These are phyloP conservation scores for Acer campestre DNA, from an alignment of 345 rosid species.

Conservation along the genomic window DNA sequence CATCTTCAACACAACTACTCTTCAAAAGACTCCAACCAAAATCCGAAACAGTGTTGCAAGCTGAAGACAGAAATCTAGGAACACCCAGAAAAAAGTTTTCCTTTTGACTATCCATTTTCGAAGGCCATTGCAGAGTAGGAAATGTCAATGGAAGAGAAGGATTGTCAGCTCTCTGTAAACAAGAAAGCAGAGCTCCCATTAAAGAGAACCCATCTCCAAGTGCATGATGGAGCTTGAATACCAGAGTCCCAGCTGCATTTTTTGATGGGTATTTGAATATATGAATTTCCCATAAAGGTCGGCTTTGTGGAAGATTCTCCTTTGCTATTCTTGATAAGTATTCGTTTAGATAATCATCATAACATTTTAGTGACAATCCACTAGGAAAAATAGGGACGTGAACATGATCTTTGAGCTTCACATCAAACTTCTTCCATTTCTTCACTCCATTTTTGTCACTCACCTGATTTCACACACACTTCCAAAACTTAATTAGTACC, in stretches of 20 bases:
- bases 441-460: conserved; percentile 27
- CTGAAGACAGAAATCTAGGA: conserved; percentile 13
- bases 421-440: conserved; percentile 40
- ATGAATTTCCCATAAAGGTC: conserved; percentile 58
- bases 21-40: conserved; percentile 44
- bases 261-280: conserved; percentile 44
- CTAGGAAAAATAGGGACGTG: conserved; percentile 31
- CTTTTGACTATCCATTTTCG: background rate
- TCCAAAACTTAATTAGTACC: background rate
- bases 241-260: conserved; percentile 28
- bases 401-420: conserved; percentile 35
- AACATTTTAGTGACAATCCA: conserved; percentile 34
- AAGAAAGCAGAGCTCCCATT: conserved; percentile 59
- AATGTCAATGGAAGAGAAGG: conserved; percentile 46
- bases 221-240: conserved; percentile 61
- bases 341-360: conserved; percentile 29
- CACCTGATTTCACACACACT: conserved; percentile 26
- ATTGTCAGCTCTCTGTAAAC: conserved; percentile 50
- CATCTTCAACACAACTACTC: conserved; percentile 45
- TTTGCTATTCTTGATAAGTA: conserved; percentile 37
- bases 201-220: conserved; percentile 60
- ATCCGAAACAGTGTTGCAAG: conserved; percentile 33
- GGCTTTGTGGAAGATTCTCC: conserved; percentile 33
- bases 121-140: conserved; percentile 28
- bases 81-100: background rate